A percentile compares a stretch with the other conserved stretches of the same genome.
Conservation (phyloP, 139 green algal genomes). For the Trebouxia sp. region DNA sequence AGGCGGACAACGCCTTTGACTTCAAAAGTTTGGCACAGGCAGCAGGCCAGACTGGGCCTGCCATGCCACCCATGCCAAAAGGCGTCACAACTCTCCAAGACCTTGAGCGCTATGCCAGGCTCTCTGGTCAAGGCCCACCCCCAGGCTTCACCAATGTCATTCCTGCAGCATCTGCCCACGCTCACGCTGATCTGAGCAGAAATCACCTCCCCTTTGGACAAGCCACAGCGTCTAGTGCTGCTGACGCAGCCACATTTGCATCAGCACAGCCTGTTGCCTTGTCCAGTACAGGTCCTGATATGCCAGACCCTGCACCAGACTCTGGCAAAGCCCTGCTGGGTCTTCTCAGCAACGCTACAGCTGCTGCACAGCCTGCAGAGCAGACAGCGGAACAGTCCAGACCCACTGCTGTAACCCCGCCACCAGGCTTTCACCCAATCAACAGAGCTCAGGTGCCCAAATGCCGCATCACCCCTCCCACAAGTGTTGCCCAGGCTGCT, state of each 20-base stretch:
- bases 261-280: background rate
- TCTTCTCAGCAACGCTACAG: background rate
- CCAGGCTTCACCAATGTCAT: background rate
- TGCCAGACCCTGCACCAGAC: background rate
- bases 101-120: background rate
- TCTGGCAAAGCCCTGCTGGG: slow-evolving; percentile 3
- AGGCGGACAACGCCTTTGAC: background rate
- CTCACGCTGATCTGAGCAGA: no score
- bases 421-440: background rate
- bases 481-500: no score
- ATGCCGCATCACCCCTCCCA: no score
- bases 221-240: background rate
- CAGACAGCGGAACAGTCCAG: background rate
- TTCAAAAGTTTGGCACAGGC: background rate
- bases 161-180: no score
- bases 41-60: slow-evolving; percentile 6
- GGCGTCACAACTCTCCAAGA: background rate
- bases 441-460: no score
- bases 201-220: no score
- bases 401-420: background rate
- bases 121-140: background rate
- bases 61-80: slow-evolving; percentile 18
- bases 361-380: background rate
- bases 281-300: background rate
- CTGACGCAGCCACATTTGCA: background rate